phyloP scores from a whole-genome alignment of 371 early-diverging fungal genomes.

The Mucor velutinosus region DNA sequence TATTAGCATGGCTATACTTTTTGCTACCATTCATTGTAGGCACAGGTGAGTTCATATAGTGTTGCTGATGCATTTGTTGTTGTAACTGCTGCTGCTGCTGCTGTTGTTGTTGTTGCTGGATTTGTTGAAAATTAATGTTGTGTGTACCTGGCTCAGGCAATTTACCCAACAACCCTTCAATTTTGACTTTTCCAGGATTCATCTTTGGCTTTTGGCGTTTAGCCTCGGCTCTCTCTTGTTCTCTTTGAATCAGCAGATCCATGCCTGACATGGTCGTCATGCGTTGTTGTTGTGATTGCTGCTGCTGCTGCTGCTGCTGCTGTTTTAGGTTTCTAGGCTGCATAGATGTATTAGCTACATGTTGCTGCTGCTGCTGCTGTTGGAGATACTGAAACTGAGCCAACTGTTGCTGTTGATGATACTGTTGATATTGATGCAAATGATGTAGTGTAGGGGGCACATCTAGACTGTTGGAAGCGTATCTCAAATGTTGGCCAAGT shows the following conservation, averaged over 20 bases:
- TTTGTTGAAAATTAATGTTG: constrained; percentile 47
- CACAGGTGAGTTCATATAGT: background rate
- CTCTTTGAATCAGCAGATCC: constrained; percentile 47
- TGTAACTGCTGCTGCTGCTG: constrained; percentile 37
- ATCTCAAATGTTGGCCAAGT: constrained; percentile 11
- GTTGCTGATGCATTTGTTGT: constrained; percentile 14
- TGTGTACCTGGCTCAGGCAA: constrained; percentile 50
- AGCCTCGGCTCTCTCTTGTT: constrained; percentile 45
- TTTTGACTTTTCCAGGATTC: constrained; percentile 41
- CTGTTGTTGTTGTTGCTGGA: constrained; percentile 27
- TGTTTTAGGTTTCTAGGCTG: background rate
- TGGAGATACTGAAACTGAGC: constrained; percentile 18
- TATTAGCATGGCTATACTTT: background rate
- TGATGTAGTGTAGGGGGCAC: constrained; percentile 12
- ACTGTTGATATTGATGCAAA: constrained; percentile 18
- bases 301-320: constrained; percentile 13
- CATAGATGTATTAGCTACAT: background rate
- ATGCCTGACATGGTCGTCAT: constrained; percentile 45
- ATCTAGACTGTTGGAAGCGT: constrained; percentile 11
- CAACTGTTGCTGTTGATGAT: constrained; percentile 26
- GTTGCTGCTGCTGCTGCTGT: constrained; percentile 7
- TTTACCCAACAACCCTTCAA: constrained; percentile 47
- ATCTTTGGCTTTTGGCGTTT: constrained; percentile 42
- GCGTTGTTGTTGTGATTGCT: constrained; percentile 15
- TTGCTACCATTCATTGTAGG: background rate